Evolutionary conservation across 129 eudicot genomes (phyloP).

Genomic region (Flaveria bidentis): DNA sequence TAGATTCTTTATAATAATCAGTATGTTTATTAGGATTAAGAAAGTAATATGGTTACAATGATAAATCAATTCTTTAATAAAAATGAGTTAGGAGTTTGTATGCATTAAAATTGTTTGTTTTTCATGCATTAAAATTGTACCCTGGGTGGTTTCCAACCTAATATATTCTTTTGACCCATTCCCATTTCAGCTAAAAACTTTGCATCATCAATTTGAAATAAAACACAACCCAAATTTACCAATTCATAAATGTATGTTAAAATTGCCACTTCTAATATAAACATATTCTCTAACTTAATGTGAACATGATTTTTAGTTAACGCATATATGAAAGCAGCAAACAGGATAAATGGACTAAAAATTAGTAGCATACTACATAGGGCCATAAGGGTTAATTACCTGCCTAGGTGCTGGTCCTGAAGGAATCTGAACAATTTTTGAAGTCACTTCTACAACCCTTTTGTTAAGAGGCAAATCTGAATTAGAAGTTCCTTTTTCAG

Average conservation of each 20-base stretch:
- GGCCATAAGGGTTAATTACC: conserved; percentile 48
- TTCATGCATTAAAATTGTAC: background rate
- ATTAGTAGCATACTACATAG: background rate
- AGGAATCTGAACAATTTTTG: conserved; percentile 74
- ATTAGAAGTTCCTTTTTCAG: conserved; percentile 65
- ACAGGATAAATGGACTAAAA: background rate
- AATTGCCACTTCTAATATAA: background rate
- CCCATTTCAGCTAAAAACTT: background rate
- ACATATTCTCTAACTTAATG: background rate
- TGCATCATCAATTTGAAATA: background rate
- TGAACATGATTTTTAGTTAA: background rate
- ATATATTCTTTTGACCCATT: background rate
- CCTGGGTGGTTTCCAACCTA: background rate
- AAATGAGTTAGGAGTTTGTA: background rate
- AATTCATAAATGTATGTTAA: background rate
- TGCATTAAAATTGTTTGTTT: background rate
- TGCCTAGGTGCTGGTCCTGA: conserved; percentile 99
- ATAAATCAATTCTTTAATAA: background rate
- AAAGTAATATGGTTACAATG: background rate
- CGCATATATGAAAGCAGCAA: background rate
- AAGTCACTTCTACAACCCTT: conserved; percentile 81
- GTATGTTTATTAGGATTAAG: background rate
- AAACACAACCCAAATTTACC: background rate
- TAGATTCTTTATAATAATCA: background rate
- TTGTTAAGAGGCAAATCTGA: conserved; percentile 52